phyloP scores from a whole-genome alignment of 169 alveolate species.

The Plasmodium vivax region DNA sequence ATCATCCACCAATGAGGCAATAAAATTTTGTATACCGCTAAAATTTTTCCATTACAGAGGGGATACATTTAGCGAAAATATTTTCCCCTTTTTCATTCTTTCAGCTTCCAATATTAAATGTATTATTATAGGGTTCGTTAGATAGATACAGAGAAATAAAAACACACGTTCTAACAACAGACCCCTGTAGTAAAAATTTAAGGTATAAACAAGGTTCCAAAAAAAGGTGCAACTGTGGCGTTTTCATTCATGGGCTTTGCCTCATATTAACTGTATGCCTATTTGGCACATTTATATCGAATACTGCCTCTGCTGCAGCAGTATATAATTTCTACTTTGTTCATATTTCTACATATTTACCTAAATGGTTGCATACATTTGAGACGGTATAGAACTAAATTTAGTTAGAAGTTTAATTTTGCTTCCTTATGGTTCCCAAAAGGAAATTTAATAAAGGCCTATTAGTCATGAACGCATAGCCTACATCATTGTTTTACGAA shows the following conservation, averaged over 20 bases:
- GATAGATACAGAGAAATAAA: neutral
- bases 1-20: too few species aligned
- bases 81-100: too few species aligned
- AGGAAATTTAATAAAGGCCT: neutral
- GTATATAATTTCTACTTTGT: neutral
- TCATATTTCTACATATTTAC: neutral
- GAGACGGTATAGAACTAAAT: neutral
- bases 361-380: neutral
- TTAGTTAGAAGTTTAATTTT: neutral
- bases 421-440: neutral
- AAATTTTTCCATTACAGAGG: too few species aligned
- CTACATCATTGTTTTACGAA: neutral
- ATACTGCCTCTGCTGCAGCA: neutral
- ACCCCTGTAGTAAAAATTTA: neutral
- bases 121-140: too few species aligned
- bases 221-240: neutral
- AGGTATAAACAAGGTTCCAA: neutral
- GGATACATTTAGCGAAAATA: too few species aligned
- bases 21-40: too few species aligned
- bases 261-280: neutral
- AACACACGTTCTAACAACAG: neutral
- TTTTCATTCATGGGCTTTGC: neutral
- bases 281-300: neutral
- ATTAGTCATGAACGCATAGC: neutral
- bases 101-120: too few species aligned